Percentiles rank a stretch among this genome's conserved stretches.
Evolutionary conservation across 1,139 yeast species (phyloP).

Genomic region (Debaryomycetaceae sp.): DNA sequence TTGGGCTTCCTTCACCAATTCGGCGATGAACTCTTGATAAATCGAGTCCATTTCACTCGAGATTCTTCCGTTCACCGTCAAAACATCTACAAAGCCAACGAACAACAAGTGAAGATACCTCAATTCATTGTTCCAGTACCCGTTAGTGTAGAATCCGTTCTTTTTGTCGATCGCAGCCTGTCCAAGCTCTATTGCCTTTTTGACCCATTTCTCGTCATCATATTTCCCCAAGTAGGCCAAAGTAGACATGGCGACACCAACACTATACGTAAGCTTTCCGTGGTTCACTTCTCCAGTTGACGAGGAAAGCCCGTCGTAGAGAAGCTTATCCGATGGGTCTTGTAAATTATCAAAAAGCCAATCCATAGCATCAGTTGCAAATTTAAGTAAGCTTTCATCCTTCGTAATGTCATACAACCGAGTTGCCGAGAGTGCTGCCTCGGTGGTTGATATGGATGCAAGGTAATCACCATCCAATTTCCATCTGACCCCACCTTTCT

Average conservation of each 20-base stretch:
- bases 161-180: conserved; percentile 12
- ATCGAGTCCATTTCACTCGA: conserved; percentile 3
- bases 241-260: conserved; percentile 23
- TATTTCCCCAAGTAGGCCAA: conserved; percentile 14
- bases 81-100: conserved; percentile 19
- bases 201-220: conserved; percentile 11
- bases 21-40: conserved; percentile 7
- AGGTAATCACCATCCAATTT: conserved; percentile 20
- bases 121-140: conserved; percentile 17
- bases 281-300: conserved; percentile 12
- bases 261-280: conserved; percentile 26
- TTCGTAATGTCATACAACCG: conserved; percentile 17
- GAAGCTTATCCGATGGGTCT: conserved; percentile 22
- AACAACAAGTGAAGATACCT: conserved; percentile 17
- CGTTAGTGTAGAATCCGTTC: conserved; percentile 18
- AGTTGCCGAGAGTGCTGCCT: conserved; percentile 32
- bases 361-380: conserved; percentile 20
- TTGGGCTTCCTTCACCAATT: conserved; percentile 19
- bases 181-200: conserved; percentile 15
- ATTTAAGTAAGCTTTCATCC: conserved; percentile 16
- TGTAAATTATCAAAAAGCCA: conserved; percentile 21
- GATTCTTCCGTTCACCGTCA: conserved; percentile 9
- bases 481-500: conserved; percentile 31
- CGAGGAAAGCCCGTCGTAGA: conserved; percentile 21
- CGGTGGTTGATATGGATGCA: conserved; percentile 33